Percentiles rank a stretch among this genome's conserved stretches.
Conservation (phyloP, 139 green algal species). For the Chlorokybus atmophyticus region DNA sequence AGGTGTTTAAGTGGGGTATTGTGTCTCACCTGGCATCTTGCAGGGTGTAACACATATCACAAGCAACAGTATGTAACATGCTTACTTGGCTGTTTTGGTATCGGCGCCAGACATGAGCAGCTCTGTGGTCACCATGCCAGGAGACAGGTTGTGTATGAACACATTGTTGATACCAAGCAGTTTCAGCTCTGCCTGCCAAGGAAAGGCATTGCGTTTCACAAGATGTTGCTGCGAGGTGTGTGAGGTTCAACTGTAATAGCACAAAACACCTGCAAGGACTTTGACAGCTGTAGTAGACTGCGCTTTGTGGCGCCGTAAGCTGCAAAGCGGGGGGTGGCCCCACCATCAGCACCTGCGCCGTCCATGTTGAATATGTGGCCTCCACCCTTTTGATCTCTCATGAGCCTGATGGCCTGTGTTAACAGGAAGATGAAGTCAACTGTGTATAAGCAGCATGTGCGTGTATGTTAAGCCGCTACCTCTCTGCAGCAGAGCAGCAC, state of each 20-base stretch:
- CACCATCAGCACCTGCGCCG: conserved; percentile 44
- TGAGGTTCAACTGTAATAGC: too few species aligned
- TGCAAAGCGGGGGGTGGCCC: conserved; percentile 52
- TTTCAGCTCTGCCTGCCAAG: conserved; percentile 43
- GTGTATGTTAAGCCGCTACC: conserved; percentile 25
- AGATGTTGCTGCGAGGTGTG: too few species aligned
- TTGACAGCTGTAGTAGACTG: conserved; percentile 66
- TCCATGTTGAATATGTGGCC: conserved; percentile 94
- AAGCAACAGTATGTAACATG: too few species aligned
- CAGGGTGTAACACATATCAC: too few species aligned
- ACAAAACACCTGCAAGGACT: conserved; percentile 36
- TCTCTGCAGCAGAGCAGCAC: conserved; percentile 77
- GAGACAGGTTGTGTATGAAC: conserved; percentile 68
- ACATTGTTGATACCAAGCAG: conserved; percentile 53
- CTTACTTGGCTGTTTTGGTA: too few species aligned
- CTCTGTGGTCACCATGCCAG: conserved; percentile 89
- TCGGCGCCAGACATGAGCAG: conserved; percentile 68
- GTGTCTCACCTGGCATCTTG: too few species aligned
- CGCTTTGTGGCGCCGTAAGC: conserved; percentile 89
- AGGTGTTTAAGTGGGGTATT: conserved; percentile 44
- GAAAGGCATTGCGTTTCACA: too few species aligned
- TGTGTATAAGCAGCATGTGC: background rate
- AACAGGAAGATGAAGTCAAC: background rate
- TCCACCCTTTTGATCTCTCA: conserved; percentile 55
- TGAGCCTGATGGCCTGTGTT: conserved; percentile 65